Evolutionary conservation across 2,329 filamentous ascomycete species (phyloP), one percentile per base, ranked within the genome.

Genomic region (Claviceps pazoutovae): DNA sequence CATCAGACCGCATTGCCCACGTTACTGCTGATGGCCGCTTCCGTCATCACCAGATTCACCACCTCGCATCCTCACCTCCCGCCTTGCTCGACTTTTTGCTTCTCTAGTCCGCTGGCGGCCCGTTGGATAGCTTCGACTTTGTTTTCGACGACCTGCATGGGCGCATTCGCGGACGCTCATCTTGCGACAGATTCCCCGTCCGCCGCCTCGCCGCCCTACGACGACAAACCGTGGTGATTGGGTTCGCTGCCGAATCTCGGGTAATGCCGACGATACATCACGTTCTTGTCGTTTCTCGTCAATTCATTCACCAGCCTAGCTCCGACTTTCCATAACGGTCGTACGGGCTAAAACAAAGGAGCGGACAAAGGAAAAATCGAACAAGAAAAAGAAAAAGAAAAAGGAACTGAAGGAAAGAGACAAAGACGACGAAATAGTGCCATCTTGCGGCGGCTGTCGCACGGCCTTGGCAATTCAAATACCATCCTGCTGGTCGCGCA

Each of bases 41-140:
- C 17, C 51, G 38, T 49, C 51, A 43, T 44, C 38, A 13, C 2
- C 47, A 43, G 3, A 19, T 34, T 34, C 30, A 34, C 30, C 9
- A 34, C 30, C 30, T 34, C 30, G 30, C 30, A 11, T 34, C 9
- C 30, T 34, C 30, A 11, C 3, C 36, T n/a, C 11, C 26, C 41
- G 34, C n/a, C 36, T 36, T 19, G 6, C 16, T 45, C 8, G 34
- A 46, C 39, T 44, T 37, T 38, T 13, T 7, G 16, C 14, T 26
- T 13, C 16, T 3, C 8, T 17, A 13, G 11, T 21, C 51, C 51
- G 51, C 51, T 52, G 51, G 51, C 55, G 54, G 55, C 54, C 49
- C 48, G 14, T 44, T 49, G 50, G 37, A 49, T 30, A 19, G 34
- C 16, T 39, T 39, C 38, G 14, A 16, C 13, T 16, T 44, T 44